Evolutionary conservation across 768 basidiomycete genomes (phyloP), one percentile per base, ranked within the genome.

Genomic region (Russula griseocarnosa): DNA sequence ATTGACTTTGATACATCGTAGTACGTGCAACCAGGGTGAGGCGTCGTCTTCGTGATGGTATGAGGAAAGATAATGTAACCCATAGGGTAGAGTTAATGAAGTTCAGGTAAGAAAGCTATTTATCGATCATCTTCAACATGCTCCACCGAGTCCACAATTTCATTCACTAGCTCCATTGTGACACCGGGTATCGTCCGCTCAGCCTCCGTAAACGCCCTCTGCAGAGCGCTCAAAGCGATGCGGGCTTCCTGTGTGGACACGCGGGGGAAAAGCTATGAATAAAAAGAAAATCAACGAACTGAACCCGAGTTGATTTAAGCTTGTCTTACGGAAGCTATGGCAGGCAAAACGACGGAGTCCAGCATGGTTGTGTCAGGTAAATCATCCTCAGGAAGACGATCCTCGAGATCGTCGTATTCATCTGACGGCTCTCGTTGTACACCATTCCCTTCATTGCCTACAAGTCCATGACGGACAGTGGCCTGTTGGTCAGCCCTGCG

Each of bases 121-220:
- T 75, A 86, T 75, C 79, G 81, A 50, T 86, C 85, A 30, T 92
- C 92, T 66, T 92, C 90, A 44, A 94, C 90, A 67, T 88, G 90
- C 72, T 94, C 92, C 20, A 94, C 92, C 16, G 91, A 92, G 73
- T 94, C 92, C 26, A 94, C 91, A 67, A 94, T 93, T 76, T 97
- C 95, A 71, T 92, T 90, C 59, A 97, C 90, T 55, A 98, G 81
- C 65, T 96, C 96, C 76, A 90, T 78, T 26, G 94, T 91, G 34
- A 99, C 87, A 5, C 97, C 97, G 9, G 97, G 97, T 69, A 98
- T 97, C 61, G 93, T 88, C 64, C 90, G 82, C 77, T 99, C 97
- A 14, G 95, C 95, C 32, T 97, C 93, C 30, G 92, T 91, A 71
- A 98, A 95, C 3, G 97, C 95, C 34, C 90, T 83, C 69, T 97